Base-by-base conservation (phyloP, 495 filamentous ascomycete species). In the Astrothelium macrocarpum region DNA sequence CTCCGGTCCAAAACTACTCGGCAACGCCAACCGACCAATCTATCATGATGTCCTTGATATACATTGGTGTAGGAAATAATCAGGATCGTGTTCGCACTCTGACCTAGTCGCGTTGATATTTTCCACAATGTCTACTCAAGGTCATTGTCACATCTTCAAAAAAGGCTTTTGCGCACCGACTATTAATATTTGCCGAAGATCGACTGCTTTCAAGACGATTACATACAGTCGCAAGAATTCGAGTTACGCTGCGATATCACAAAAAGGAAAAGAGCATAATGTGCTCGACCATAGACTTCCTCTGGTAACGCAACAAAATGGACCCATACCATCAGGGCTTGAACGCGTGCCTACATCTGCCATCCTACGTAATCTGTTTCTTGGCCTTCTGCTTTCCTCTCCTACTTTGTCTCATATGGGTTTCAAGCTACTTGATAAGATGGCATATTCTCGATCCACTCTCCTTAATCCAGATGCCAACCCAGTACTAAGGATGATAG, bases 401-500 rank as follows among this genome's bases (percentile, higher is more conserved):
- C 25, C 49, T 28, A 26, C 5, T 29, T 56, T 56, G 29, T 56
- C 49, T 16, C 49, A 56, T 29, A 20, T 56, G 7, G 49, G 49
- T 25, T 56, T 56, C 1, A 56, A 56, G 25, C 49, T 56, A 56
- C 49, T 56, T 16, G 49, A 56, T 16, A 56, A 56, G 31, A 60
- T 60, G 32, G 59, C 59, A 23, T 23, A 60, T 23, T 60, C 59
- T 23, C 14, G 23, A 43, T 60, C 59, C 5, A 43, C 59, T 23
- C 36, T 60, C 32, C 23, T 60, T n/a, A 43, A 60, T 36, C 59
- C 59, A 1, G 59, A 60, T 60, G 32, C 31, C 59, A 60, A 60
- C 59, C 59, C 59, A 60, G 59, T 60, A 12, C 31, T 60, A 60
- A 32, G 59, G n/a, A 31, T 1, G 31, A 26, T 60, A 4, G 31